Conservation (phyloP, 1,284 basidiomycete genomes). For the Marasmius sp. region DNA sequence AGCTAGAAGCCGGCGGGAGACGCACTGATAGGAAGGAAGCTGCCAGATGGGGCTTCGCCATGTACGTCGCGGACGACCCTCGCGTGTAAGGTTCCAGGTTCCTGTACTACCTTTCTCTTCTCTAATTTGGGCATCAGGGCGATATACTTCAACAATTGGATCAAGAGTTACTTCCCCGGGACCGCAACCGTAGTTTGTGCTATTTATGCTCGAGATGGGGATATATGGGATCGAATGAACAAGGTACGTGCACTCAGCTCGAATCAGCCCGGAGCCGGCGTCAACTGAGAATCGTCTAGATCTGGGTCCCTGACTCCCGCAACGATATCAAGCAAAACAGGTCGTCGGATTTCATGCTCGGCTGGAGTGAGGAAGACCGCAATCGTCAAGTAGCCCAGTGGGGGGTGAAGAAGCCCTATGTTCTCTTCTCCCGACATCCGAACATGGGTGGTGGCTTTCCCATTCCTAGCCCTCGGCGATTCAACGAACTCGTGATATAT, state of each 20-base stretch:
- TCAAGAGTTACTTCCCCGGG: neutral
- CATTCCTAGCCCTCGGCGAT: neutral
- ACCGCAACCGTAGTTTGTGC: neutral
- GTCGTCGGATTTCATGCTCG: neutral
- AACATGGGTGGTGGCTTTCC: conserved; percentile 11
- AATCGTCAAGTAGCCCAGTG: conserved; percentile 7
- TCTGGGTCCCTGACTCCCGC: conserved; percentile 10
- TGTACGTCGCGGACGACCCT: conserved; percentile 4
- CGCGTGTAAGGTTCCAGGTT: neutral
- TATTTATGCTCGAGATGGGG: conserved; percentile 1
- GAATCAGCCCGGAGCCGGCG: neutral
- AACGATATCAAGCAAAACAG: neutral
- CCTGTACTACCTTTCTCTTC: neutral
- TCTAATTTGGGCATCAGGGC: neutral
- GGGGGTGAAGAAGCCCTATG: conserved; percentile 15
- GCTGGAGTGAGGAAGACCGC: conserved; percentile 13
- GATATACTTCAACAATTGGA: neutral
- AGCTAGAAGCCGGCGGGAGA: neutral
- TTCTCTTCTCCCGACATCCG: conserved; percentile 13
- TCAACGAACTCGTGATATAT: conserved; percentile 16
- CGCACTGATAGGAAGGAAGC: neutral
- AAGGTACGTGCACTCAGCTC: neutral
- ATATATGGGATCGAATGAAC: neutral
- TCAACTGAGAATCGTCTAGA: conserved; percentile 1
- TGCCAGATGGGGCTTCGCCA: conserved; percentile 1